phyloP scores from a whole-genome alignment of 148 eudicot genomes.

The Amaranthus hypochondriacus region DNA sequence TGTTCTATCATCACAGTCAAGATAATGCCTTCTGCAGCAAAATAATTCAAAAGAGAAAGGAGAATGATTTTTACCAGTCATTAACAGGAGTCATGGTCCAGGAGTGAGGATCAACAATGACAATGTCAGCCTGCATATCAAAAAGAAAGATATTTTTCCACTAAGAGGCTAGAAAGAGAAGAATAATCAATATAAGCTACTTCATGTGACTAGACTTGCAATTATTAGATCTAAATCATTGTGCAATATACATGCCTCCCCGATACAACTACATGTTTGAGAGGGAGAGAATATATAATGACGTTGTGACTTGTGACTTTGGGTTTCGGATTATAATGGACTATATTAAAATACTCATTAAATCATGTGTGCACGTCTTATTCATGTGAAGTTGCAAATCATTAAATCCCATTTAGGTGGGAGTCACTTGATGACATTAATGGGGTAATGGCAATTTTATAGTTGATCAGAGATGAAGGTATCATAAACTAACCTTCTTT shows the following conservation, averaged over 20 bases:
- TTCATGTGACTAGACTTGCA: background rate
- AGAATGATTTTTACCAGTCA: slow-evolving; percentile 52
- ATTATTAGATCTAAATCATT: background rate
- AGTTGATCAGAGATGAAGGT: background rate
- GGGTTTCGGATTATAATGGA: too few species aligned
- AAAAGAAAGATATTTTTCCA: slow-evolving; percentile 10
- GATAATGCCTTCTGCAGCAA: background rate
- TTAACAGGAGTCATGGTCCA: slow-evolving; percentile 91
- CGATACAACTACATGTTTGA: too few species aligned
- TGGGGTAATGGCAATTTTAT: too few species aligned
- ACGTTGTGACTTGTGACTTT: too few species aligned
- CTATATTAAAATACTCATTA: too few species aligned
- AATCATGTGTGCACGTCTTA: too few species aligned
- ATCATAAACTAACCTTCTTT: slow-evolving; percentile 53
- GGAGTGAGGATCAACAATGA: slow-evolving; percentile 66
- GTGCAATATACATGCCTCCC: too few species aligned
- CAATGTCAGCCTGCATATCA: slow-evolving; percentile 66
- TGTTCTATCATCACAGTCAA: background rate
- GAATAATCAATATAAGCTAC: background rate
- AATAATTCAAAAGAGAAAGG: background rate
- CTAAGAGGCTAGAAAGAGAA: background rate
- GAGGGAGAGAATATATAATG: too few species aligned
- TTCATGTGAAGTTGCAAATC: too few species aligned
- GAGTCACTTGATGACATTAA: too few species aligned
- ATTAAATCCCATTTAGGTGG: too few species aligned